Evolutionary conservation across 805 yeast genomes (phyloP).

Genomic region (Barnettozyma sucrosica): DNA sequence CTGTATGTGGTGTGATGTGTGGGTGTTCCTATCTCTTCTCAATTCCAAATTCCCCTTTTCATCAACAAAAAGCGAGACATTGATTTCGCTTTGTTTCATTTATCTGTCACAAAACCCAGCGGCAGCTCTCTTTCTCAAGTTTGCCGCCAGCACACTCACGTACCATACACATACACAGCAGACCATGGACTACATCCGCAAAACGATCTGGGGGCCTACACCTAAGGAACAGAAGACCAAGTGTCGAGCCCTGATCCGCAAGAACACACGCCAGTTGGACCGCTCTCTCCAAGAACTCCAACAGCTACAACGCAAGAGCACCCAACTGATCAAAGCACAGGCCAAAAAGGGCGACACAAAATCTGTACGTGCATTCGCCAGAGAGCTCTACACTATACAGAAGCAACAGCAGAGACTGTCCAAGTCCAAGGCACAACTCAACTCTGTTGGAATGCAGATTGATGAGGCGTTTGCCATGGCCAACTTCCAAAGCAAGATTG

Average conservation of each 20-base stretch:
- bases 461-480: slow-evolving; percentile 87
- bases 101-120: neutral
- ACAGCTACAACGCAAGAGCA: slow-evolving; percentile 72
- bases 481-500: slow-evolving; percentile 77
- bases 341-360: slow-evolving; percentile 74
- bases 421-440: slow-evolving; percentile 78
- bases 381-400: slow-evolving; percentile 67
- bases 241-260: slow-evolving; percentile 73
- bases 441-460: slow-evolving; percentile 80
- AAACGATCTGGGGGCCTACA: slow-evolving; percentile 94
- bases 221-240: slow-evolving; percentile 81
- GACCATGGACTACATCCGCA: slow-evolving; percentile 75
- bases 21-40: neutral
- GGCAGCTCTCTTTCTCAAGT: too few relatives aligned
- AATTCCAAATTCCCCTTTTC: too few relatives aligned
- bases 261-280: slow-evolving; percentile 80
- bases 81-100: too few relatives aligned
- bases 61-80: too few relatives aligned
- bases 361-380: slow-evolving; percentile 73
- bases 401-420: slow-evolving; percentile 71
- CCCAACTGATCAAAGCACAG: slow-evolving; percentile 62
- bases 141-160: too few relatives aligned
- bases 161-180: neutral
- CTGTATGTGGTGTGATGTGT: neutral
- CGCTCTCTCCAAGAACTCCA: slow-evolving; percentile 52